These are phyloP conservation scores for Pseudisothecium myosuroides DNA, from an alignment of 225 moss, liverwort and hornwort species.

Conservation along the genomic window DNA sequence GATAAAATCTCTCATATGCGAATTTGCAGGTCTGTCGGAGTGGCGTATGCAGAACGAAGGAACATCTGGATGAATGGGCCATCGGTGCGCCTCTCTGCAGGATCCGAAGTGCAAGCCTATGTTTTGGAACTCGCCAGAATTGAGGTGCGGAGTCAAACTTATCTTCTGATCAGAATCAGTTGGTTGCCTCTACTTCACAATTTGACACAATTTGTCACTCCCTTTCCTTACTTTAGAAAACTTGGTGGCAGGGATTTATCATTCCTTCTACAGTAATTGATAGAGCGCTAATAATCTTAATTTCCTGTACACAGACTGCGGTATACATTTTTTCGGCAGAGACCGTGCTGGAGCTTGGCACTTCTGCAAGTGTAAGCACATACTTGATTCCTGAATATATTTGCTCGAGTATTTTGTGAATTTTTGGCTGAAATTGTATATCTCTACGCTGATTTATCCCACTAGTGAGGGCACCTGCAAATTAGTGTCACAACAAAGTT, in stretches of 20 bases:
- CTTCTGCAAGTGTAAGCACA: slow-evolving; percentile 10
- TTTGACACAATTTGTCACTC: not conserved
- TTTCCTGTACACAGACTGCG: slow-evolving; percentile 28
- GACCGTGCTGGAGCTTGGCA: slow-evolving; percentile 70
- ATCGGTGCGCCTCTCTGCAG: slow-evolving; percentile 6
- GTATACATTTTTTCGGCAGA: slow-evolving; percentile 45
- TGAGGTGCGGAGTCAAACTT: not conserved
- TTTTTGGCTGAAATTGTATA: not conserved
- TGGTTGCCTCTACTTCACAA: not conserved
- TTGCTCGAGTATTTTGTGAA: not conserved
- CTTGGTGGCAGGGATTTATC: not conserved
- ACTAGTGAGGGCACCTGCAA: not conserved
- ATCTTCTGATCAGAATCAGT: not conserved
- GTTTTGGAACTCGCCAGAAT: slow-evolving; percentile 43
- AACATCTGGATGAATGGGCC: slow-evolving; percentile 47
- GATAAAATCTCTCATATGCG: no score
- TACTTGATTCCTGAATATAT: not conserved
- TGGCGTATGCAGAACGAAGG: slow-evolving; percentile 6
- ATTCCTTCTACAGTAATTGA: not conserved
- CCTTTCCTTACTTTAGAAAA: not conserved
- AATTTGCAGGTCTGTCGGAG: slow-evolving; percentile 37
- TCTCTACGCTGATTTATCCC: not conserved
- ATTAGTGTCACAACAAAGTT: not conserved
- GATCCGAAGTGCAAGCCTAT: slow-evolving; percentile 19
- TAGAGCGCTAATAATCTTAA: not conserved